Evolutionary conservation across 108 stramenopile species (phyloP).

Genomic region (Conticribra guillardii): DNA sequence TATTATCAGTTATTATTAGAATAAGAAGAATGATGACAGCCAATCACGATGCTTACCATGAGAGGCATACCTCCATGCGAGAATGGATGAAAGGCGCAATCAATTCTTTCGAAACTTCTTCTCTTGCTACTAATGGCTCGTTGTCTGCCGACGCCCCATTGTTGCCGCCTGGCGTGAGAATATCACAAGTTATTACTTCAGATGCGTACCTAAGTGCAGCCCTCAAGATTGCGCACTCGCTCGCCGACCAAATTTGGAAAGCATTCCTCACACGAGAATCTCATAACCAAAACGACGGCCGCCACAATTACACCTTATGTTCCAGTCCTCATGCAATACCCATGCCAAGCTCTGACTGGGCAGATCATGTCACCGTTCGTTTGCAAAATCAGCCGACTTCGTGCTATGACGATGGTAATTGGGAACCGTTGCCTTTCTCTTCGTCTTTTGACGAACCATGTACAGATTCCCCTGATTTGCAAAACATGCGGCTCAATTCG

Average conservation of each 20-base stretch:
- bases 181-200: neutral
- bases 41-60: too few relatives aligned
- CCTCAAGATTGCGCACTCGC: slow-evolving; percentile 4
- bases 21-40: too few relatives aligned
- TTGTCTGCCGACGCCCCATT: neutral
- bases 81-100: slow-evolving; percentile 5
- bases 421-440: neutral
- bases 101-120: neutral
- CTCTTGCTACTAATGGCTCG: neutral
- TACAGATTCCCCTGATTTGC: neutral
- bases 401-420: neutral
- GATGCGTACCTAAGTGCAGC: slow-evolving; percentile 2
- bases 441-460: neutral
- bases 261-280: neutral
- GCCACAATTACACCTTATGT: neutral
- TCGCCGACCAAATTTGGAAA: slow-evolving; percentile 1
- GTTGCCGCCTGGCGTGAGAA: too few relatives aligned
- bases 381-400: neutral
- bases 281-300: neutral
- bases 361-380: slow-evolving; percentile 5
- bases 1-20: too few relatives aligned
- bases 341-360: slow-evolving; percentile 1
- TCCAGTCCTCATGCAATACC: neutral
- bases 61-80: too few relatives aligned
- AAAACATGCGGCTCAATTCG: too few relatives aligned